Evolutionary conservation across 495 filamentous ascomycete species (phyloP).

Genomic region (Podospora sp.): DNA sequence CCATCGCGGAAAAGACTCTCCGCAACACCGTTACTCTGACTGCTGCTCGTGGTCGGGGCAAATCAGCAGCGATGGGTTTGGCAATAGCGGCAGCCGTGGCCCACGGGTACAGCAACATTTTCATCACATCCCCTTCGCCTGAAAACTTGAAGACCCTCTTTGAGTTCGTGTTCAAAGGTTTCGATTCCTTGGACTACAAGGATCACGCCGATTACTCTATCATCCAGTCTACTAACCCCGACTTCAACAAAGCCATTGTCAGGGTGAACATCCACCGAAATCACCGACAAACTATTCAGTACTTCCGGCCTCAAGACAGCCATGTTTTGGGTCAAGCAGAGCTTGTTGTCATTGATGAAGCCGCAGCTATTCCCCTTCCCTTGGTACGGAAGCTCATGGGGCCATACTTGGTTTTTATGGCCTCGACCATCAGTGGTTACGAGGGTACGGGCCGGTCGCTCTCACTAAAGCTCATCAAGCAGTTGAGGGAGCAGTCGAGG

Average conservation of each 20-base stretch:
- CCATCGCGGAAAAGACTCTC: conserved; percentile 94
- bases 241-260: conserved; percentile 99
- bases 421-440: conserved; percentile 98
- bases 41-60: conserved; percentile 92
- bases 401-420: conserved; percentile 99
- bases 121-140: conserved; percentile 97
- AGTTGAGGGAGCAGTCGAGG: conserved; percentile 90
- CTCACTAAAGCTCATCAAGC: conserved; percentile 95
- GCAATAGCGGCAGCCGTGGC: conserved; percentile 92
- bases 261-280: conserved; percentile 93
- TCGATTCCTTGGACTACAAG: conserved; percentile 88
- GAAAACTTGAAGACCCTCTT: conserved; percentile 99
- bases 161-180: conserved; percentile 98
- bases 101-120: conserved; percentile 98
- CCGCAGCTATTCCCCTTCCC: conserved; percentile 93
- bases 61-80: conserved; percentile 92
- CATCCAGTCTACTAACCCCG: conserved; percentile 96
- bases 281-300: conserved; percentile 97
- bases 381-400: conserved; percentile 93
- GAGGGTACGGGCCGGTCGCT: conserved; percentile 96
- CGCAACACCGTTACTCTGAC: conserved; percentile 91
- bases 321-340: conserved; percentile 96
- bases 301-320: conserved; percentile 93
- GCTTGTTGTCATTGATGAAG: conserved; percentile 95
- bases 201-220: conserved; percentile 98